A percentile compares a stretch with the other conserved stretches of the same genome.
These are phyloP conservation scores for Blumeria graminis DNA, from an alignment of 2,329 filamentous ascomycete genomes.

Conservation along the genomic window DNA sequence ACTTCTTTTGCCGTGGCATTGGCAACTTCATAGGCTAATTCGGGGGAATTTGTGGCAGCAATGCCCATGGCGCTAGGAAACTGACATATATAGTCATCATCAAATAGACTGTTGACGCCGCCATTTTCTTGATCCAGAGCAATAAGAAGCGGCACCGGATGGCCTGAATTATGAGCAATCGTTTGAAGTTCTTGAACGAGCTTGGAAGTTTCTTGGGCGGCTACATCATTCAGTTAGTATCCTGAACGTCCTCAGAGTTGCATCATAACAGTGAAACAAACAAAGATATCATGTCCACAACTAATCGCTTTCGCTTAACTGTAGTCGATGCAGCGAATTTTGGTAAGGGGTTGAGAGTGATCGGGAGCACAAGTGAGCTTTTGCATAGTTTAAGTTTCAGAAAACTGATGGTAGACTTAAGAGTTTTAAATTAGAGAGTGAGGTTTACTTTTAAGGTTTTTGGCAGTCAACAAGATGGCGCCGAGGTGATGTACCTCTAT, in stretches of 20 bases:
- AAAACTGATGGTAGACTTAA: too few species aligned
- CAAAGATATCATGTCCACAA: too few species aligned
- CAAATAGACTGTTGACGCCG: constrained; percentile 87
- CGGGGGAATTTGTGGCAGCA: constrained; percentile 68
- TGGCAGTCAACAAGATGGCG: constrained; percentile 62
- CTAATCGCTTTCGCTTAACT: too few species aligned
- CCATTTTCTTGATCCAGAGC: constrained; percentile 95
- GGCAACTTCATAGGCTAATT: constrained; percentile 71
- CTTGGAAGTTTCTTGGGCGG: constrained; percentile 69
- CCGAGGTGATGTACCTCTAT: constrained; percentile 74
- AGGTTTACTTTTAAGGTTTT: constrained; percentile 54
- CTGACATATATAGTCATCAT: constrained; percentile 86
- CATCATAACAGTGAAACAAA: too few species aligned
- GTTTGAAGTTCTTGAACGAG: constrained; percentile 81
- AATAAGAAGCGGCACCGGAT: constrained; percentile 71
- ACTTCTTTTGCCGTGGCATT: constrained; percentile 86
- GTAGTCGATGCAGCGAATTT: background rate
- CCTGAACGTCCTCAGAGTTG: background rate
- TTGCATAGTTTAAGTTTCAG: too few species aligned
- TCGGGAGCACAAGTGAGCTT: too few species aligned
- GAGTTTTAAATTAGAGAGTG: too few species aligned
- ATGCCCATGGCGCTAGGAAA: constrained; percentile 95
- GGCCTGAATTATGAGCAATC: constrained; percentile 73
- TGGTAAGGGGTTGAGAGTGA: too few species aligned
- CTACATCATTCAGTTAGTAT: constrained; percentile 22